Evolutionary conservation across 106 monocot genomes (phyloP), one percentile per base, ranked within the genome.

Genomic region (Amphibolis antarctica): DNA sequence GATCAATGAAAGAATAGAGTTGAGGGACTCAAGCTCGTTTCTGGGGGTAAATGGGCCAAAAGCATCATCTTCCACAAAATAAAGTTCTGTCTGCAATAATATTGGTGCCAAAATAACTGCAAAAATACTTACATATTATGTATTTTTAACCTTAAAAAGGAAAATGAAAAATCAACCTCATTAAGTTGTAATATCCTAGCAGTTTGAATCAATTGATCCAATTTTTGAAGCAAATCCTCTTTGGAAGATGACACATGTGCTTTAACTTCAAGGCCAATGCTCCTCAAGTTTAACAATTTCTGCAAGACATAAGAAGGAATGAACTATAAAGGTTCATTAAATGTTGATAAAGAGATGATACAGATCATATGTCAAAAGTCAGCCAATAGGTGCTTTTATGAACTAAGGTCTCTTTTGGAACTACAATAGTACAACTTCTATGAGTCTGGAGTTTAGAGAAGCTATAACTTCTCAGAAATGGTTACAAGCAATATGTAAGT

Each of bases 1-100:
- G 63, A 86, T 61, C 0, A 67, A 53, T 59, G 25, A 51, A 26
- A 90, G 80, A 20, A 89, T 20, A 21, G 62, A 73, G 66, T 87
- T 82, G 31, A 90, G 86, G 46, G 86, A 84, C 60, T 82, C 80
- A n/a, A 98, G 78, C 76, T 98, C 90, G 60, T 90, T 90, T 74
- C 84, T 82, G 12, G 75, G 74, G 72, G 77, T 82, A 55, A 87
- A 86, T 1, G 84, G 84, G 22, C 90, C 86, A 67, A 56, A 53
- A 70, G 82, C 76, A 67, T 70, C 82, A 63, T 82, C 90, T 61
- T 76, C 82, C 28, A 78, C 55, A 72, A 96, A 90, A 79, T 96
- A 96, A 55, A 96, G 72, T 63, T 96, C 96, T 44, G 71, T 60
- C 90, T 98, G 81, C 53, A 28, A 62, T 27, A 36, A 36, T 7